Percentiles rank a stretch among this genome's conserved stretches.
phyloP scores from a whole-genome alignment of 1,139 yeast species.

The Lodderomyces pseudojiufengensis region DNA sequence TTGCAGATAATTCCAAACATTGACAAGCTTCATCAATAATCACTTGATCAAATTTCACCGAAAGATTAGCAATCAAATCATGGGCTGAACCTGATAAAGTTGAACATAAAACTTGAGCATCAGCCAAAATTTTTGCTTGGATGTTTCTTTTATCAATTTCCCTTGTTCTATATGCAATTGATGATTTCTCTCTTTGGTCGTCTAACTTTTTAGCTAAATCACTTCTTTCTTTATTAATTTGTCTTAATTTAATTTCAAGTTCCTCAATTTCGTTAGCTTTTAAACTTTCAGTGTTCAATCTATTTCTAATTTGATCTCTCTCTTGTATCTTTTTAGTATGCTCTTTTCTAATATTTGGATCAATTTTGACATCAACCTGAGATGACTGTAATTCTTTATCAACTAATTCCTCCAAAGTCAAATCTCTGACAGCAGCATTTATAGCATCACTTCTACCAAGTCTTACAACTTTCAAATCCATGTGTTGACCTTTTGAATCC shows the following conservation, averaged over 20 bases:
- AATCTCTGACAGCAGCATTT: slow-evolving; percentile 74
- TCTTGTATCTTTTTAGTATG: slow-evolving; percentile 51
- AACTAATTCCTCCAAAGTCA: slow-evolving; percentile 84
- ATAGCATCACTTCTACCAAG: slow-evolving; percentile 89
- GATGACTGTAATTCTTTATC: slow-evolving; percentile 57
- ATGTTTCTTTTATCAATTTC: slow-evolving; percentile 75
- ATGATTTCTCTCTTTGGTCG: slow-evolving; percentile 68
- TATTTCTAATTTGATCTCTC: slow-evolving; percentile 45
- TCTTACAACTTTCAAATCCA: slow-evolving; percentile 75
- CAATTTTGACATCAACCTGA: slow-evolving; percentile 31
- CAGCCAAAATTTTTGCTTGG: slow-evolving; percentile 67
- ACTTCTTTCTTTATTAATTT: slow-evolving; percentile 57
- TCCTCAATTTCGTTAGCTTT: slow-evolving; percentile 38
- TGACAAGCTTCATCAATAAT: slow-evolving; percentile 98
- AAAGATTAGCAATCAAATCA: slow-evolving; percentile 70
- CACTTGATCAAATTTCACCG: slow-evolving; percentile 85
- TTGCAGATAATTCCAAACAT: slow-evolving; percentile 88
- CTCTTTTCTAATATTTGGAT: slow-evolving; percentile 47
- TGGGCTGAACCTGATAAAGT: slow-evolving; percentile 96
- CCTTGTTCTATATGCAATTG: slow-evolving; percentile 65
- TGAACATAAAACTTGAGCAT: slow-evolving; percentile 87
- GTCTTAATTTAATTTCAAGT: slow-evolving; percentile 48
- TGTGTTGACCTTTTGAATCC: slow-evolving; percentile 52
- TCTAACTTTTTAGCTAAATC: slow-evolving; percentile 73
- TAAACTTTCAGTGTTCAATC: slow-evolving; percentile 29